Evolutionary conservation across 2,329 filamentous ascomycete species (phyloP).

Genomic region (Scolecobasidium constrictum): DNA sequence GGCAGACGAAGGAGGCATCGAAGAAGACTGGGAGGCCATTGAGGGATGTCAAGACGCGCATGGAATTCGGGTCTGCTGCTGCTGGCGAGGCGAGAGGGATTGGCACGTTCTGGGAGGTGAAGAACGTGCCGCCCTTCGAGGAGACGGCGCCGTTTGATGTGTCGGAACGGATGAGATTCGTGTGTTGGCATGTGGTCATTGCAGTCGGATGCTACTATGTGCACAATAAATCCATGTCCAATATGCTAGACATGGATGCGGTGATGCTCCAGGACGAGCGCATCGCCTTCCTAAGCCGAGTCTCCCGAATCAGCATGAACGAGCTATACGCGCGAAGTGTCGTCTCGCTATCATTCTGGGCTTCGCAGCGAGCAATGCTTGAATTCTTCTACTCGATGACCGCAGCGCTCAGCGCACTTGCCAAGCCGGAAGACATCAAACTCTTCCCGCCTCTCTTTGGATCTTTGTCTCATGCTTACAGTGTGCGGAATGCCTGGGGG

Average conservation of each 20-base stretch:
- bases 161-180: not conserved
- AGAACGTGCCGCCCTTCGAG: not conserved
- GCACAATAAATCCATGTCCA: not conserved
- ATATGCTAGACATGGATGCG: not conserved
- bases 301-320: not conserved
- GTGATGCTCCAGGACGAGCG: not conserved
- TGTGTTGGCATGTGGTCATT: not conserved
- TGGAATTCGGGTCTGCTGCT: not conserved
- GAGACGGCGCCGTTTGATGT: not conserved
- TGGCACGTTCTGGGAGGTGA: not conserved
- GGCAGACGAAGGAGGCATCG: not conserved
- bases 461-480: not conserved
- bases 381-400: not conserved
- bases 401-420: not conserved
- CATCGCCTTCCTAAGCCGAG: not conserved
- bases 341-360: not conserved
- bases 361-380: not conserved
- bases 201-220: not conserved
- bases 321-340: not conserved
- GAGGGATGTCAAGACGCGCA: not conserved
- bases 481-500: not conserved
- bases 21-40: not conserved
- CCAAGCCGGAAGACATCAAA: not conserved
- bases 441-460: not conserved
- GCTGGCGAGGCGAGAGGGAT: not conserved